These are phyloP conservation scores for Rhododendron mucronatum DNA, from an alignment of 148 eudicot genomes.

Conservation along the genomic window DNA sequence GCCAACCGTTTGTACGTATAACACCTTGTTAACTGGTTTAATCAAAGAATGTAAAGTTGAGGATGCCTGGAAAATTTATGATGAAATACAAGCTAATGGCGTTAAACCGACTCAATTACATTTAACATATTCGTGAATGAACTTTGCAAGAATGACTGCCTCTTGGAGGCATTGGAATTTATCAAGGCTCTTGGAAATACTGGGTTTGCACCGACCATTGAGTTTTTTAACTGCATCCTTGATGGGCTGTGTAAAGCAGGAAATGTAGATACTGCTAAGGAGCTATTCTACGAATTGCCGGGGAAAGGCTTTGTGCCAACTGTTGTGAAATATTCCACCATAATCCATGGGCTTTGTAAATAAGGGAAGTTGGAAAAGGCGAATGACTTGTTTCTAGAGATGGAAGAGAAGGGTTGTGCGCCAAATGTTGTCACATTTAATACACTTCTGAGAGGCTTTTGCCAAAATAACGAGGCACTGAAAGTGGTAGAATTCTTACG, in stretches of 20 bases:
- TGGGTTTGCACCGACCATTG: constrained; percentile 7
- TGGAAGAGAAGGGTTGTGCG: constrained; percentile 24
- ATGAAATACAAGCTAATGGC: constrained; percentile 8
- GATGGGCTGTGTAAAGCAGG: constrained; percentile 27
- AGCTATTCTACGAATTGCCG: constrained; percentile 13
- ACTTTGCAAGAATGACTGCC: constrained; percentile 14
- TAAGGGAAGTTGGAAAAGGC: constrained; percentile 20
- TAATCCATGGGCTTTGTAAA: constrained; percentile 25
- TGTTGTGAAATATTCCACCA: constrained; percentile 7
- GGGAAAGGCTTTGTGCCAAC: constrained; percentile 12
- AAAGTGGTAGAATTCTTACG: constrained; percentile 22
- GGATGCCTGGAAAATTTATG: constrained; percentile 12
- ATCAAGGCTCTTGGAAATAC: background rate
- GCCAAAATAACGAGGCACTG: background rate
- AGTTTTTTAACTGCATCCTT: background rate
- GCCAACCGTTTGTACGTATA: constrained; percentile 9
- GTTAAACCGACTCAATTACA: constrained; percentile 9
- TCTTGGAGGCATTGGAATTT: constrained; percentile 11
- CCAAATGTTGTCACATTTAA: constrained; percentile 18
- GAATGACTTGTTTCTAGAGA: constrained; percentile 9
- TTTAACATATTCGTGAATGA: constrained; percentile 11
- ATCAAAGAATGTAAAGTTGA: constrained; percentile 10
- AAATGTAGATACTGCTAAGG: constrained; percentile 9
- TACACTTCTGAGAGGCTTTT: constrained; percentile 13
- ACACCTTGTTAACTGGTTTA: constrained; percentile 14